A percentile compares a stretch with the other conserved stretches of the same genome.
Evolutionary conservation across 208 protist species (phyloP).

Genomic region (Crithidia thermophila): DNA sequence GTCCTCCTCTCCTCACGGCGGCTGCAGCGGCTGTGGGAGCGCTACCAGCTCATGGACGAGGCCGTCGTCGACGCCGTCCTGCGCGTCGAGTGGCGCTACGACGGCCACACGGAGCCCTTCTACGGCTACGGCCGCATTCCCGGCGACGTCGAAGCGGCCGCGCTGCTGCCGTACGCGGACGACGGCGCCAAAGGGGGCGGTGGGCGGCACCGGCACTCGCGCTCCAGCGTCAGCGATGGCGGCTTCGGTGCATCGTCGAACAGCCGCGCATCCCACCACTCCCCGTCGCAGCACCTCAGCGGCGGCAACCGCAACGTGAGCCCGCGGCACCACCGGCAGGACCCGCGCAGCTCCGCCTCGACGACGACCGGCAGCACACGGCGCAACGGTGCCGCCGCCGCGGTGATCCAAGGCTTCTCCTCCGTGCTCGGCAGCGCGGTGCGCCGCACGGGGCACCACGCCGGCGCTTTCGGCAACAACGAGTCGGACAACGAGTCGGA

Average conservation of each 20-base stretch:
- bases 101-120: constrained; percentile 13
- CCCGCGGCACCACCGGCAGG: not conserved
- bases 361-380: constrained; percentile 4
- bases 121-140: constrained; percentile 14
- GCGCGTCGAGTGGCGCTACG: constrained; percentile 57
- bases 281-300: not conserved
- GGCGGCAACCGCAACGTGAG: not conserved
- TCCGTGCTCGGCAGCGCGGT: constrained; percentile 44
- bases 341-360: not conserved
- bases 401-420: constrained; percentile 51
- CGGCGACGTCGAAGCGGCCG: not conserved
- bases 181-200: not conserved
- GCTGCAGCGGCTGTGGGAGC: constrained; percentile 48
- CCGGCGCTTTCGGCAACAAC: constrained; percentile 48
- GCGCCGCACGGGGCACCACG: constrained; percentile 34
- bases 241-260: not conserved
- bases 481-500: constrained; percentile 51
- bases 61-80: constrained; percentile 58
- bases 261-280: not conserved
- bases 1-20: constrained; percentile 36
- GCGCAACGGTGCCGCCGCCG: constrained; percentile 22
- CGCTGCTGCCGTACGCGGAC: not conserved
- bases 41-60: constrained; percentile 44
- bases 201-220: not conserved
- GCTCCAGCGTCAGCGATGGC: constrained; percentile 5